Evolutionary conservation across 2,329 filamentous ascomycete species (phyloP), one percentile per base, ranked within the genome.

Genomic region (Westerdykella ornata): DNA sequence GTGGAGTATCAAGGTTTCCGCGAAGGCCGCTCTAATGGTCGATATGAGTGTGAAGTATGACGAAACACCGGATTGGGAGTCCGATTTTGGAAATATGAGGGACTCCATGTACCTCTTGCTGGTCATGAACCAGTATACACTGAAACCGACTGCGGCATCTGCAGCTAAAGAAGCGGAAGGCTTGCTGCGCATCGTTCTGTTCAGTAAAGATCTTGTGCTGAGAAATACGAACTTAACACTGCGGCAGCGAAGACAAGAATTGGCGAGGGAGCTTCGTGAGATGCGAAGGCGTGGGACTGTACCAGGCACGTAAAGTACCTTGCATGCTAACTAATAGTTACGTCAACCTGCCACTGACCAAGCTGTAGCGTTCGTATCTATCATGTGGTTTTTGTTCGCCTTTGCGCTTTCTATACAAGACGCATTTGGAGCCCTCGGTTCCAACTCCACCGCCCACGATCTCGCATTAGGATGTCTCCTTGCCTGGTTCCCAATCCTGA

Each of bases 71-170:
- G 44, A 45, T 31, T 38, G 51, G 14, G 28, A 51, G 6, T 56
- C 51, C 36, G 48, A 66, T 19, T 67, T 62, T 37, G 48, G 48
- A 6, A 55, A 55, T 19, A 61, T 68, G 33, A 51, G 67, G 18
- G 69, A 71, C 46, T 67, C 66, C 0, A 60, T 70, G 40, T 70
- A 66, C 42, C 59, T 72, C 29, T 53, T 71, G 29, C 63, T 60
- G 45, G 63, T 64, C 13, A 65, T 70, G 49, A 70, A 70, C 35
- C 68, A 70, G 49, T 71, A 66, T 46, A 65, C 55, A n/a, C 60
- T 67, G 47, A 59, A 61, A 35, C 49, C 46, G 3, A 37, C 39
- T 19, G 37, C 38, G 8, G 46, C 44, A 14, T 46, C 47, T 5
- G 45, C 42, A 42, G 56, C 48, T 35, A 57, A 53, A 31, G 49